These are phyloP conservation scores for Stylosanthes scabra DNA, from an alignment of 331 rosid genomes.

Conservation along the genomic window DNA sequence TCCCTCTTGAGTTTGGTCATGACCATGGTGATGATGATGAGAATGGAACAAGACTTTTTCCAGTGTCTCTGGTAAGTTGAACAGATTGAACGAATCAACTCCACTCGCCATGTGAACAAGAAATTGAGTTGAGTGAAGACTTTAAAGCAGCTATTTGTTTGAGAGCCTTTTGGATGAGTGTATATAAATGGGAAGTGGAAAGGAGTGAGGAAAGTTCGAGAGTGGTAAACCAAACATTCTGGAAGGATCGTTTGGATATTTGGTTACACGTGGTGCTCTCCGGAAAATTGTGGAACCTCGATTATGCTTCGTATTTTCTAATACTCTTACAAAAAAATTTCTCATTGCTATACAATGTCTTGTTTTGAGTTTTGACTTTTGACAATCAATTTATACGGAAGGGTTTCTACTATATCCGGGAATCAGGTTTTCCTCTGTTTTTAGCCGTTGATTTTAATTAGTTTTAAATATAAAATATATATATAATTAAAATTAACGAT, in stretches of 20 bases:
- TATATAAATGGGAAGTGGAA: neutral
- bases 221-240: conserved; percentile 37
- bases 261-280: conserved; percentile 31
- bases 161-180: neutral
- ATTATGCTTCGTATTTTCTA: neutral
- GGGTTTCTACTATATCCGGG: too few relatives aligned
- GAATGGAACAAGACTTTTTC: conserved; percentile 47
- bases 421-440: too few relatives aligned
- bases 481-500: too few relatives aligned
- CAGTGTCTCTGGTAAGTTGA: conserved; percentile 59
- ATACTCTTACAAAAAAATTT: neutral
- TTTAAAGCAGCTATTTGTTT: neutral
- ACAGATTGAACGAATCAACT: conserved; percentile 38
- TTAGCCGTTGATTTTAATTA: too few relatives aligned
- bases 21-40: too few relatives aligned
- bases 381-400: too few relatives aligned
- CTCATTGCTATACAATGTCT: too few relatives aligned
- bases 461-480: too few relatives aligned
- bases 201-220: conserved; percentile 53
- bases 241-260: conserved; percentile 37
- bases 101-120: conserved; percentile 42
- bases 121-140: neutral
- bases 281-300: conserved; percentile 4
- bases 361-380: too few relatives aligned
- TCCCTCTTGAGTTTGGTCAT: conserved; percentile 23